Conservation (phyloP, 2,329 filamentous ascomycete species). For the Aspergillus neotritici region DNA sequence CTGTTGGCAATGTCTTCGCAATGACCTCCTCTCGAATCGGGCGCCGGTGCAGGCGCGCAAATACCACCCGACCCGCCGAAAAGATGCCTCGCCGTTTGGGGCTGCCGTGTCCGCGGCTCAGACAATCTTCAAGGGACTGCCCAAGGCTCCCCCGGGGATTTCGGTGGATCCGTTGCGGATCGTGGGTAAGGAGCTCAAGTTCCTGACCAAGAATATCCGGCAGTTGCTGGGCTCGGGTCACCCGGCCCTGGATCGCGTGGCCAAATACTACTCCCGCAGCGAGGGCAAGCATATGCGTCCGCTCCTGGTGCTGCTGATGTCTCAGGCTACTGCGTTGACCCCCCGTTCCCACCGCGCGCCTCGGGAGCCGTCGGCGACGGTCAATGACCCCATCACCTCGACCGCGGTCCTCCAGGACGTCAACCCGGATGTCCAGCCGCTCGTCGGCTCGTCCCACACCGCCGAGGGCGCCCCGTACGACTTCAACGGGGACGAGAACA, state of each 20-base stretch:
- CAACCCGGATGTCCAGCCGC: slow-evolving; percentile 63
- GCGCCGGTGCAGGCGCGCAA: slow-evolving; percentile 27
- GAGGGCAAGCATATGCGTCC: slow-evolving; percentile 97
- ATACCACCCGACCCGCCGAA: slow-evolving; percentile 37
- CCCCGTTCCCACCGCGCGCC: slow-evolving; percentile 52
- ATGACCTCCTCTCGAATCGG: slow-evolving; percentile 27
- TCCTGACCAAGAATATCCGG: slow-evolving; percentile 85
- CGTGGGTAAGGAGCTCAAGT: slow-evolving; percentile 95
- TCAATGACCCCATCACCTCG: slow-evolving; percentile 59
- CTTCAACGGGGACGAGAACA: slow-evolving; percentile 49
- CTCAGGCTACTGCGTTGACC: slow-evolving; percentile 79
- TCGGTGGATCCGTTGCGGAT: slow-evolving; percentile 80
- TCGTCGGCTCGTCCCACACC: slow-evolving; percentile 44
- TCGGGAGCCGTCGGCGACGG: slow-evolving; percentile 31
- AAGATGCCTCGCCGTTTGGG: slow-evolving; percentile 38
- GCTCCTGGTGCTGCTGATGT: slow-evolving; percentile 93
- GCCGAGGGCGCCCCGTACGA: slow-evolving; percentile 30
- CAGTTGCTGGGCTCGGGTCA: slow-evolving; percentile 92
- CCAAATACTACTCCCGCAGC: slow-evolving; percentile 96
- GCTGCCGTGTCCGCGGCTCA: slow-evolving; percentile 50
- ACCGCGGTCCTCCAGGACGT: slow-evolving; percentile 65
- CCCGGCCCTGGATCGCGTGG: slow-evolving; percentile 85
- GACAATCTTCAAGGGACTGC: slow-evolving; percentile 41
- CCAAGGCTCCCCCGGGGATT: slow-evolving; percentile 49
- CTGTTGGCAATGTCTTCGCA: slow-evolving; percentile 39